Conservation (phyloP, 192 early-diverging fungal species). For the Coemansia sp. region DNA sequence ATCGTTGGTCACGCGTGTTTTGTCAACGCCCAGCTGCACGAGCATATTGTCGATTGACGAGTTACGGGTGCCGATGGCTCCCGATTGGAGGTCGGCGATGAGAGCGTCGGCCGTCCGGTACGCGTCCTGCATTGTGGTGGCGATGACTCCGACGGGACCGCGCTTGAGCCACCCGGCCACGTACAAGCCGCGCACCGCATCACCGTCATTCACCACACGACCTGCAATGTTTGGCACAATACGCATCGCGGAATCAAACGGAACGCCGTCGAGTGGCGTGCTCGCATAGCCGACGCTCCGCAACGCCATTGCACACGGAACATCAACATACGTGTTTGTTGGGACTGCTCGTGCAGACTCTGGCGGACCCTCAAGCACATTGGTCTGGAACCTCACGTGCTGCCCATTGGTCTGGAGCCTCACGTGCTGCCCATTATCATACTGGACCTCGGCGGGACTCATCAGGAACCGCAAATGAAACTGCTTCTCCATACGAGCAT, state of each 20-base stretch:
- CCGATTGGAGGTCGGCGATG: slow-evolving; percentile 58
- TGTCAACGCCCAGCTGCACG: slow-evolving; percentile 24
- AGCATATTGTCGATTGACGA: slow-evolving; percentile 28
- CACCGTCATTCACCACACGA: slow-evolving; percentile 59
- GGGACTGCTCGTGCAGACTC: slow-evolving; percentile 57
- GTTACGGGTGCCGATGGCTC: slow-evolving; percentile 26
- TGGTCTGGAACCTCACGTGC: neutral
- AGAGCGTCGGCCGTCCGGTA: slow-evolving; percentile 85
- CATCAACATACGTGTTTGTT: slow-evolving; percentile 60
- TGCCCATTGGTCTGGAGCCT: neutral
- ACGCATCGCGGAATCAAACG: slow-evolving; percentile 70
- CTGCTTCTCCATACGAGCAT: slow-evolving; percentile 41
- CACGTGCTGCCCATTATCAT: slow-evolving; percentile 10
- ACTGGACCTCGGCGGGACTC: slow-evolving; percentile 65
- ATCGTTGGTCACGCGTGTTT: slow-evolving; percentile 58
- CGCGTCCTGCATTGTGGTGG: slow-evolving; percentile 90
- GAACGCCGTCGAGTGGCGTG: slow-evolving; percentile 64
- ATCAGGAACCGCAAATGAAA: slow-evolving; percentile 74
- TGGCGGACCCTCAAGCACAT: slow-evolving; percentile 60
- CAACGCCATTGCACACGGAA: slow-evolving; percentile 70
- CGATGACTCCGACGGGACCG: slow-evolving; percentile 91
- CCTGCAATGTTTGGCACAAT: slow-evolving; percentile 83
- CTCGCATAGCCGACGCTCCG: slow-evolving; percentile 88
- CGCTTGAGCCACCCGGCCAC: slow-evolving; percentile 94
- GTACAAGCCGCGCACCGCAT: slow-evolving; percentile 71